Conservation (phyloP, 1,284 basidiomycete species). For the Sanghuangporus sanghuang region DNA sequence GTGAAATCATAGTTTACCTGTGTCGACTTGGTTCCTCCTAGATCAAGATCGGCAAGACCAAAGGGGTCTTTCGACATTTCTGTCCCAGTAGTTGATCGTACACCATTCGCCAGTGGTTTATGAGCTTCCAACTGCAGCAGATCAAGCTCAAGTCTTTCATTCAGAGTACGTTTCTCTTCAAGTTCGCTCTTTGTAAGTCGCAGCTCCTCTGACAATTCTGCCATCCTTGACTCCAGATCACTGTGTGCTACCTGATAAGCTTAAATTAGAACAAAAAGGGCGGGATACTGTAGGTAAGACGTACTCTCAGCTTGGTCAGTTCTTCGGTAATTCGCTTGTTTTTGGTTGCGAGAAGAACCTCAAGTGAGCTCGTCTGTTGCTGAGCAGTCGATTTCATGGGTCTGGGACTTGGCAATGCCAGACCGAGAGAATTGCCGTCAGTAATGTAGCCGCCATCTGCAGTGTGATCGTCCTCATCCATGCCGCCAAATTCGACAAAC, state of each 20-base stretch:
- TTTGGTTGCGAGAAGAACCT: conserved; percentile 87
- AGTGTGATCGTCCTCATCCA: conserved; percentile 64
- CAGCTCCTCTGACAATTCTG: conserved; percentile 55
- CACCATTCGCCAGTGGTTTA: conserved; percentile 30
- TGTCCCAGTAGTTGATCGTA: conserved; percentile 24
- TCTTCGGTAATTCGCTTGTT: conserved; percentile 95
- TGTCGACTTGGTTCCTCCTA: conserved; percentile 52
- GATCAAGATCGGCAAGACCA: conserved; percentile 66
- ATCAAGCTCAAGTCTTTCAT: conserved; percentile 90
- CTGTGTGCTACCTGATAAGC: conserved; percentile 69
- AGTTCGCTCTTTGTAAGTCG: conserved; percentile 60
- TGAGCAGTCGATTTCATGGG: conserved; percentile 69
- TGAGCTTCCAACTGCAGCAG: conserved; percentile 73
- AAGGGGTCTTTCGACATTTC: conserved; percentile 30
- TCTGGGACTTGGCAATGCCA: conserved; percentile 82
- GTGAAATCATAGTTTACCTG: conserved; percentile 18
- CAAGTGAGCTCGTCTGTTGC: conserved; percentile 77
- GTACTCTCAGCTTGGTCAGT: conserved; percentile 82
- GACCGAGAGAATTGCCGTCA: conserved; percentile 35
- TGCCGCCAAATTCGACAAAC: conserved; percentile 91
- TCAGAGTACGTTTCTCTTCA: conserved; percentile 71
- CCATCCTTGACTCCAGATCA: conserved; percentile 70
- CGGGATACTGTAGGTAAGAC: conserved; percentile 21
- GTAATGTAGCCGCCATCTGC: conserved; percentile 31
- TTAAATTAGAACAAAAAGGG: conserved; percentile 6